Conservation (phyloP, 352 stramenopile genomes). For the Phytopythium cucurbitacearum region DNA sequence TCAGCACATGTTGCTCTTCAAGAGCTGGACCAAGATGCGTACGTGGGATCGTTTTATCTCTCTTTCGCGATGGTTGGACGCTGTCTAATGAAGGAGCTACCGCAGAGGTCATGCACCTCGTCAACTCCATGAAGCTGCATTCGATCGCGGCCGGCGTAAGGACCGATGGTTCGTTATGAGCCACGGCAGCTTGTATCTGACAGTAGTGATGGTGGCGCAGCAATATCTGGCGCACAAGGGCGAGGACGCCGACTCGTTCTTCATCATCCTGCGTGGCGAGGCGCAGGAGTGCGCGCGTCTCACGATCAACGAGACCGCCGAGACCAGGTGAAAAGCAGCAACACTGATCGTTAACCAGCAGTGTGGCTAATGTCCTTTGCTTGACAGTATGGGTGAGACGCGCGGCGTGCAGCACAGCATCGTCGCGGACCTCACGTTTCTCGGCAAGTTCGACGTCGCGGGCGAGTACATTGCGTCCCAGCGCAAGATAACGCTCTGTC, state of each 20-base stretch:
- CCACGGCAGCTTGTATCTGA: neutral
- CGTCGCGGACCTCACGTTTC: constrained; percentile 69
- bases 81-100: neutral
- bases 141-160: constrained; percentile 46
- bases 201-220: constrained; percentile 14
- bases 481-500: constrained; percentile 60
- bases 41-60: constrained; percentile 8
- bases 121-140: constrained; percentile 83
- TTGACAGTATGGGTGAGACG: constrained; percentile 44
- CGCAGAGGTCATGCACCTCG: constrained; percentile 78
- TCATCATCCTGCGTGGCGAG: constrained; percentile 67
- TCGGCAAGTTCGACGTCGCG: constrained; percentile 78
- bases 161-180: constrained; percentile 4
- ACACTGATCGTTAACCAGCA: neutral
- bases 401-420: constrained; percentile 60
- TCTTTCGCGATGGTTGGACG: no score
- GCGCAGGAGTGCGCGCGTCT: constrained; percentile 67
- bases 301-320: constrained; percentile 50
- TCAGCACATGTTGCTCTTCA: constrained; percentile 74
- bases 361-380: neutral
- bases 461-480: constrained; percentile 75
- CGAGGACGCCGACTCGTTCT: constrained; percentile 72
- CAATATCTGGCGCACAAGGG: constrained; percentile 81
- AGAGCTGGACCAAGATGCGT: constrained; percentile 84
- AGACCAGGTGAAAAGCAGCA: constrained; percentile 32